Evolutionary conservation across 805 yeast species (phyloP), one percentile per base, ranked within the genome.

Genomic region (Yarrowia porcina): DNA sequence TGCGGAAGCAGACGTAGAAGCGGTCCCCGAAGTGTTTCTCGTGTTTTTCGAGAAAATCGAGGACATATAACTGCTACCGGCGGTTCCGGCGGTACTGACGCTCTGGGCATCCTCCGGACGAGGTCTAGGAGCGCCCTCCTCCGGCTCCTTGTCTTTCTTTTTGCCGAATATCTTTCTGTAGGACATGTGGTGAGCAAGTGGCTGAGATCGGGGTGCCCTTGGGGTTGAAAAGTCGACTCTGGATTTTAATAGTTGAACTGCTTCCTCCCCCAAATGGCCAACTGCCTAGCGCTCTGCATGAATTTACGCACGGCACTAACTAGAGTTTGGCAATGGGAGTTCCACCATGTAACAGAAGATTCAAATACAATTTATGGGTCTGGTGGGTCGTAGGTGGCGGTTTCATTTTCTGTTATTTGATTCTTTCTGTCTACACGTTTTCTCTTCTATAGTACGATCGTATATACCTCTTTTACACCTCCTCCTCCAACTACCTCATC

Each of bases 261-360:
- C 32, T 44, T 20, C 33, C 50, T 44, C 33, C 50, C 42, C 50
- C 35, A 44, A 44, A 44, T 7, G 38, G 27, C 36, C 18, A 20
- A 20, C 15, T n/a, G 56, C 32, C 56, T 21, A 32, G 18, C 28
- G 56, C 28, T 21, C 42, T 52, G 59, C 59, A 52, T 35, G 59
- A 35, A 35, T 52, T 36, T 52, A 52, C 59, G 59, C 59, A 52
- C 59, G 59, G 59, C 59, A 52, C 59, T 52, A 36, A 36, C 44
- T 52, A 52, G 44, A 52, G 59, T 52, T 52, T 49, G 32, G 56
- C 56, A 49, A 32, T 32, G 28, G 30, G 39, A 49, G 39, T 21
- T 38, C 39, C 28, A 15, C 20, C 4, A 32, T 49, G 56, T 49
- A 15, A 21, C 39, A 13, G 25, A 4, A 25, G 33, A 25, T 17